phyloP scores from a whole-genome alignment of 768 basidiomycete species.

The Steccherinum ochraceum region DNA sequence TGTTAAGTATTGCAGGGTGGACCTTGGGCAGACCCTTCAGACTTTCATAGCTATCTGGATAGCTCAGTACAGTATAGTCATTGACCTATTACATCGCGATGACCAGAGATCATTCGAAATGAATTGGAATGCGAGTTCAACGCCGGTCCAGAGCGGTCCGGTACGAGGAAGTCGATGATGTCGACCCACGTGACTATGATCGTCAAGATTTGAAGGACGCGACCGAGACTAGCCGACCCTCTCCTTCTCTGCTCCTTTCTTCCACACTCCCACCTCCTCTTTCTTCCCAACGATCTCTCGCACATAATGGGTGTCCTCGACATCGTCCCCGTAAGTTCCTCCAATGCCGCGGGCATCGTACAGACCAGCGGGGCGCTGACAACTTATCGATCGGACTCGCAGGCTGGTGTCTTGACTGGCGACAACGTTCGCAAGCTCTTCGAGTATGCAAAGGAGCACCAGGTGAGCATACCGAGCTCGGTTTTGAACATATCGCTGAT shows the following conservation, averaged over 20 bases:
- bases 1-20: no score
- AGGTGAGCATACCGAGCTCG: constrained; percentile 50
- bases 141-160: no score
- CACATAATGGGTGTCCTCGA: constrained; percentile 71
- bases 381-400: constrained; percentile 4
- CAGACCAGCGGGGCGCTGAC: neutral
- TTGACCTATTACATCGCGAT: no score
- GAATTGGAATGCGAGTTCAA: no score
- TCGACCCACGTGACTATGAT: neutral
- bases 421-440: constrained; percentile 93
- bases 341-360: neutral
- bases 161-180: no score
- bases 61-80: no score
- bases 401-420: constrained; percentile 95
- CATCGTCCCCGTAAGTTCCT: constrained; percentile 68
- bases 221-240: neutral
- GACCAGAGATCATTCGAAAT: no score
- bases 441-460: constrained; percentile 83
- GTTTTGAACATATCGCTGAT: no score
- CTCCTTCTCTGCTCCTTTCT: neutral
- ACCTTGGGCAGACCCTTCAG: no score
- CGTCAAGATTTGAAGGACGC: neutral
- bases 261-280: constrained; percentile 1
- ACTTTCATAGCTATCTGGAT: no score
- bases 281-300: neutral